These are phyloP conservation scores for Saccharum spontaneum DNA, from an alignment of 176 grass and related monocot species.

Conservation along the genomic window DNA sequence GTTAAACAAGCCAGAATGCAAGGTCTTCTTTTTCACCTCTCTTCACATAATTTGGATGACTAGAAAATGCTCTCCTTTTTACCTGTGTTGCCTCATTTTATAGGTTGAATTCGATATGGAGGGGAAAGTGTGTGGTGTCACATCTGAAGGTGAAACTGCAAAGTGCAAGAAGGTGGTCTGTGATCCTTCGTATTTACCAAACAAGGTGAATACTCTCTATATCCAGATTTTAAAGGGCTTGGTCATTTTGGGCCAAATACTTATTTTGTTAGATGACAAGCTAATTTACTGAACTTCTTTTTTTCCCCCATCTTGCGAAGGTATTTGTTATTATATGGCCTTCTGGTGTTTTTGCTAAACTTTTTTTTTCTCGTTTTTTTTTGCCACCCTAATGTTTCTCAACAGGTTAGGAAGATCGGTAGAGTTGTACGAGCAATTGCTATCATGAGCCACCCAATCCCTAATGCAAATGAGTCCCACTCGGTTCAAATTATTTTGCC, in stretches of 20 bases:
- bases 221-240: background rate
- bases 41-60: conserved; percentile 4
- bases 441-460: conserved; percentile 94
- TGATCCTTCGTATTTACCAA: conserved; percentile 87
- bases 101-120: conserved; percentile 94
- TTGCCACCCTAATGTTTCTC: conserved; percentile 21
- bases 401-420: conserved; percentile 81
- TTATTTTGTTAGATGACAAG: background rate
- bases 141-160: conserved; percentile 94
- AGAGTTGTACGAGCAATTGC: conserved; percentile 87
- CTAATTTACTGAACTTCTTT: conserved; percentile 1
- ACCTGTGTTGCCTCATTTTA: conserved; percentile 2
- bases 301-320: conserved; percentile 10
- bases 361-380: background rate
- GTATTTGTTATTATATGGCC: conserved; percentile 23
- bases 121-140: conserved; percentile 94
- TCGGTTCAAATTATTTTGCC: conserved; percentile 92
- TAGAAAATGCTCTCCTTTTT: conserved; percentile 19
- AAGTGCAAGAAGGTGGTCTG: conserved; percentile 96
- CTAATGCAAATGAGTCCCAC: conserved; percentile 76
- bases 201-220: conserved; percentile 65
- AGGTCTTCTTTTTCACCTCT: conserved; percentile 52
- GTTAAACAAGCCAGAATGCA: conserved; percentile 95
- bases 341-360: background rate
- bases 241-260: background rate